phyloP scores from a whole-genome alignment of 306 rosid genomes.

The Citrullus amarus region DNA sequence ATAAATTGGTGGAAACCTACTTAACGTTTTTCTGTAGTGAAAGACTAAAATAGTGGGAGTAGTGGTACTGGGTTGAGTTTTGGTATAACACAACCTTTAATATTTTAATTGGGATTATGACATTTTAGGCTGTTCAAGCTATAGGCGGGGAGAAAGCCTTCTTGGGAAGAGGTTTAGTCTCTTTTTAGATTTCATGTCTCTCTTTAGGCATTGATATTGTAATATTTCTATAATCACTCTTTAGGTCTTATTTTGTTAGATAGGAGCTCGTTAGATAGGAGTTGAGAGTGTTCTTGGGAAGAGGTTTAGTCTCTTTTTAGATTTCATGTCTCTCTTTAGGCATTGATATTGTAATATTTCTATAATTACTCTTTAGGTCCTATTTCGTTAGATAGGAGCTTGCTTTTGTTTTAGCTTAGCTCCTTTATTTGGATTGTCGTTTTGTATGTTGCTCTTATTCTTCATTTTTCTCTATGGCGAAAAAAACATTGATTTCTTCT shows the following conservation, averaged over 20 bases:
- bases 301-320: background rate
- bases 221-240: too few relatives aligned
- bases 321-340: background rate
- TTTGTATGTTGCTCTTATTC: background rate
- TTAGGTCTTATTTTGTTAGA: background rate
- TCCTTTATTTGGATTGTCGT: background rate
- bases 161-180: background rate
- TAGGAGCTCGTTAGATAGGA: background rate
- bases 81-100: too few relatives aligned
- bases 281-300: background rate
- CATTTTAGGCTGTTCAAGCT: too few relatives aligned
- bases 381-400: background rate
- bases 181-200: background rate
- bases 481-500: background rate
- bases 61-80: too few relatives aligned
- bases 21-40: too few relatives aligned
- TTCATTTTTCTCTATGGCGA: background rate
- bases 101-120: too few relatives aligned
- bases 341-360: too few relatives aligned
- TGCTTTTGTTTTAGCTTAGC: too few relatives aligned
- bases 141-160: too few relatives aligned
- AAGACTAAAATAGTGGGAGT: too few relatives aligned
- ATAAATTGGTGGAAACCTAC: too few relatives aligned
- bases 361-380: too few relatives aligned
- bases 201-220: background rate